Conservation (phyloP, 140 eudicot species). For the Cichorium intybus region DNA sequence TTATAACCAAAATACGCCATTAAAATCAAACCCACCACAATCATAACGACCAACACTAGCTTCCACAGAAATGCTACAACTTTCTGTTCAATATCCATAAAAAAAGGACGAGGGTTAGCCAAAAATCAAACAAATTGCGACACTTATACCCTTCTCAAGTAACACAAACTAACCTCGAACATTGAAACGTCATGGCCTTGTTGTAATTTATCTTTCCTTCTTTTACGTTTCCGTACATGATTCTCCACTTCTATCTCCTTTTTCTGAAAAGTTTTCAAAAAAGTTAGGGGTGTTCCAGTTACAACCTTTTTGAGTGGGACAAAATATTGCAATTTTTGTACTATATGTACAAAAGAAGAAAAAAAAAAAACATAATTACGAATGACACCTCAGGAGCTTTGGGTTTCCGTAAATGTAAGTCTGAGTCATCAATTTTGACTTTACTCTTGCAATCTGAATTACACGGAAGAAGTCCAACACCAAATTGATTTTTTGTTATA, state of each 20-base stretch:
- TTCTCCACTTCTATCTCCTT: conserved; percentile 56
- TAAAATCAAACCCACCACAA: conserved; percentile 40
- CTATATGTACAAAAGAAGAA: background rate
- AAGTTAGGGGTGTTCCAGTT: too few relatives aligned
- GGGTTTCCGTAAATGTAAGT: conserved; percentile 67
- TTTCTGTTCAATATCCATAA: conserved; percentile 44
- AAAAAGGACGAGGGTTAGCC: background rate
- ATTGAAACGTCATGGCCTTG: conserved; percentile 51
- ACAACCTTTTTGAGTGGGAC: background rate
- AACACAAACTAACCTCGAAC: conserved; percentile 50
- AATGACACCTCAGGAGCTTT: conserved; percentile 50
- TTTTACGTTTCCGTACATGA: conserved; percentile 59
- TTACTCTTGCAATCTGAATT: conserved; percentile 74
- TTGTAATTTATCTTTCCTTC: conserved; percentile 53
- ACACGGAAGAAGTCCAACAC: conserved; percentile 82
- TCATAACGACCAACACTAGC: conserved; percentile 45
- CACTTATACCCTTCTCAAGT: background rate
- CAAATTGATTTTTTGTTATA: conserved; percentile 66
- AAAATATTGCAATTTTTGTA: too few relatives aligned
- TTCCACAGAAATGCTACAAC: conserved; percentile 33
- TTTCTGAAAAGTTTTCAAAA: conserved; percentile 36
- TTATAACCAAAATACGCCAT: conserved; percentile 65
- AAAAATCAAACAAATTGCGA: conserved; percentile 6
- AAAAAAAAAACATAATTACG: background rate
- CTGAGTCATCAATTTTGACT: conserved; percentile 57